phyloP scores from a whole-genome alignment of 2,329 filamentous ascomycete genomes.

The Penicillium sp. region DNA sequence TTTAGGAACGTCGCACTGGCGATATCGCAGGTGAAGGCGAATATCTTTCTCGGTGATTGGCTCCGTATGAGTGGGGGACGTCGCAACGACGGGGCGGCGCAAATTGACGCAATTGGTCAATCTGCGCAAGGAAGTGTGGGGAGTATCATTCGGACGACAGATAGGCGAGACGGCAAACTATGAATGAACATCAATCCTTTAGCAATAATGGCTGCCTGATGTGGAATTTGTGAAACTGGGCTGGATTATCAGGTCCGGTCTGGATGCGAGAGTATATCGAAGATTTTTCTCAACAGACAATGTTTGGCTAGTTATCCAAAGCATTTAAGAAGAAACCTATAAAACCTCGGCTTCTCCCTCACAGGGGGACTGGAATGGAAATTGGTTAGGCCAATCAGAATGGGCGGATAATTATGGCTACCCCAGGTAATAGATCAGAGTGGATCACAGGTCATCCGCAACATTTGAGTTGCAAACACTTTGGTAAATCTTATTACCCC shows the following conservation, averaged over 20 bases:
- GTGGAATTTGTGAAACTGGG: not conserved
- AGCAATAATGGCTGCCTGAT: not conserved
- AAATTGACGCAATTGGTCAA: slow-evolving; percentile 23
- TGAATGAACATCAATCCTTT: not conserved
- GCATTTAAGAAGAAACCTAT: too few species aligned
- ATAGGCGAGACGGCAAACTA: not conserved
- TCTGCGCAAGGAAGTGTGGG: slow-evolving; percentile 5
- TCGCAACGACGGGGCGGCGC: slow-evolving; percentile 5
- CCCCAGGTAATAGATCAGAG: not conserved
- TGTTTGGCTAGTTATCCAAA: too few species aligned
- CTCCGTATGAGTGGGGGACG: not conserved
- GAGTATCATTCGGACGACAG: not conserved
- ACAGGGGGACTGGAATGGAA: too few species aligned
- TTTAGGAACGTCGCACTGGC: not conserved
- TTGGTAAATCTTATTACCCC: slow-evolving; percentile 10
- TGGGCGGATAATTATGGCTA: too few species aligned
- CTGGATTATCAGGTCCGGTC: too few species aligned
- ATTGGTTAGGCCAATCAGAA: too few species aligned
- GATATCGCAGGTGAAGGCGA: not conserved
- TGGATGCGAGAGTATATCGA: too few species aligned
- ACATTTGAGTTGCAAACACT: not conserved
- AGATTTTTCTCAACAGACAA: too few species aligned
- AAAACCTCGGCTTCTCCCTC: too few species aligned
- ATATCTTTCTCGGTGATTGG: slow-evolving; percentile 7
- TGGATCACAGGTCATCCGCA: not conserved